These are phyloP conservation scores for Botrytis deweyae DNA, from an alignment of 2,329 filamentous ascomycete species.

Conservation along the genomic window DNA sequence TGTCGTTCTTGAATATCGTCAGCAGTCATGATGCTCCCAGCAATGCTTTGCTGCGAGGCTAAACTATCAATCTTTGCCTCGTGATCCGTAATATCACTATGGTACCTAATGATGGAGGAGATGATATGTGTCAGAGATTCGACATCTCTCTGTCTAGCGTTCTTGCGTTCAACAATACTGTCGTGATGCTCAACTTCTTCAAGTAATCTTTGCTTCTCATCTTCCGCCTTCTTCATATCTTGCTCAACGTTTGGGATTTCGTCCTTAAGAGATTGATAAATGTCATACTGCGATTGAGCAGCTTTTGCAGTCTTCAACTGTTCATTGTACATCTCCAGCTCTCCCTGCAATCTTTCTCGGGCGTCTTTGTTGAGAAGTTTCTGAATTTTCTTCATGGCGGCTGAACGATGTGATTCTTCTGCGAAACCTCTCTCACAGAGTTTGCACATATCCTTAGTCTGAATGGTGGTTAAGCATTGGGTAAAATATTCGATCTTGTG, in stretches of 20 bases:
- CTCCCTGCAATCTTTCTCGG: conserved; percentile 60
- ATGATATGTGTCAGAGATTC: conserved; percentile 77
- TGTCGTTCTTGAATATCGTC: conserved; percentile 83
- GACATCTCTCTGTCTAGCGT: conserved; percentile 67
- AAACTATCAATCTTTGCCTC: conserved; percentile 74
- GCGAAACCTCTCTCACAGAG: conserved; percentile 72
- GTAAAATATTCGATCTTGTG: conserved; percentile 70
- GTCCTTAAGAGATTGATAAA: conserved; percentile 63
- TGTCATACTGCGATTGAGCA: conserved; percentile 69
- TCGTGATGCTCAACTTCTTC: conserved; percentile 67
- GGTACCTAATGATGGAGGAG: conserved; percentile 69
- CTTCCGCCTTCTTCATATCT: conserved; percentile 61
- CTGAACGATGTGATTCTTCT: conserved; percentile 59
- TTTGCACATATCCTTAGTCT: conserved; percentile 69
- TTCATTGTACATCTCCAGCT: conserved; percentile 52
- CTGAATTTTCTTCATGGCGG: conserved; percentile 65
- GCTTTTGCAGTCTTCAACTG: conserved; percentile 60
- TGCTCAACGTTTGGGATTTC: conserved; percentile 70
- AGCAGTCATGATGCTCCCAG: conserved; percentile 64
- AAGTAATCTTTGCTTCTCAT: conserved; percentile 60
- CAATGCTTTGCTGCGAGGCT: conserved; percentile 70
- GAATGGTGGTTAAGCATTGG: conserved; percentile 63
- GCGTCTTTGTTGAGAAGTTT: conserved; percentile 61
- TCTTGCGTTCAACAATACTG: conserved; percentile 60
- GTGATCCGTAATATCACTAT: conserved; percentile 69